phyloP scores from a whole-genome alignment of 768 basidiomycete genomes.

The Panaeolus cyanescens region DNA sequence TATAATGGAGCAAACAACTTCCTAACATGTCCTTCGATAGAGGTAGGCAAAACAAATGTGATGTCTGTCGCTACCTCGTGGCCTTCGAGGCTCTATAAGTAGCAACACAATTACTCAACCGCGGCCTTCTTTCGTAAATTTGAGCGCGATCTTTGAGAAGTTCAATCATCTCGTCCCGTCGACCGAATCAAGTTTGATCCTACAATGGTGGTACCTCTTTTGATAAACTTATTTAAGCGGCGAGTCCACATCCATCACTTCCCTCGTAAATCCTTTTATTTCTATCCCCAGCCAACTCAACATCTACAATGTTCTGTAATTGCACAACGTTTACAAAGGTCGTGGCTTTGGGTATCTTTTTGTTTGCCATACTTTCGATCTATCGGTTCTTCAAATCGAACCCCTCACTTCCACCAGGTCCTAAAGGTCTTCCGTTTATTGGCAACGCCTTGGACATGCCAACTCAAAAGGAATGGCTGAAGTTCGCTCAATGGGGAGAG shows the following conservation, averaged over 20 bases:
- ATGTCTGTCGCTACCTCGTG: slow-evolving; percentile 44
- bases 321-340: background rate
- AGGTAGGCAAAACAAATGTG: slow-evolving; percentile 25
- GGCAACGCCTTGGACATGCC: slow-evolving; percentile 61
- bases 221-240: slow-evolving; percentile 39
- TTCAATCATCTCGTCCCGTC: slow-evolving; percentile 32
- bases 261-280: slow-evolving; percentile 20
- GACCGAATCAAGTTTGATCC: slow-evolving; percentile 37
- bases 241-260: slow-evolving; percentile 19
- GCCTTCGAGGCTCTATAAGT: slow-evolving; percentile 23
- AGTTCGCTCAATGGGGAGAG: slow-evolving; percentile 53
- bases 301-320: slow-evolving; percentile 4
- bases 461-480: slow-evolving; percentile 48
- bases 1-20: slow-evolving; percentile 17
- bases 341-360: slow-evolving; percentile 33
- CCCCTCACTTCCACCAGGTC: slow-evolving; percentile 49
- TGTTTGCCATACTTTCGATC: slow-evolving; percentile 33
- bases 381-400: slow-evolving; percentile 23
- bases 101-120: slow-evolving; percentile 31
- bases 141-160: slow-evolving; percentile 30
- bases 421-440: slow-evolving; percentile 51
- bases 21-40: slow-evolving; percentile 17
- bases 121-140: slow-evolving; percentile 42
- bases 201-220: slow-evolving; percentile 30
- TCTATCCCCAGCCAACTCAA: slow-evolving; percentile 23